Conservation (phyloP, 148 eudicot species). For the Fagopyrum homotropicum region DNA sequence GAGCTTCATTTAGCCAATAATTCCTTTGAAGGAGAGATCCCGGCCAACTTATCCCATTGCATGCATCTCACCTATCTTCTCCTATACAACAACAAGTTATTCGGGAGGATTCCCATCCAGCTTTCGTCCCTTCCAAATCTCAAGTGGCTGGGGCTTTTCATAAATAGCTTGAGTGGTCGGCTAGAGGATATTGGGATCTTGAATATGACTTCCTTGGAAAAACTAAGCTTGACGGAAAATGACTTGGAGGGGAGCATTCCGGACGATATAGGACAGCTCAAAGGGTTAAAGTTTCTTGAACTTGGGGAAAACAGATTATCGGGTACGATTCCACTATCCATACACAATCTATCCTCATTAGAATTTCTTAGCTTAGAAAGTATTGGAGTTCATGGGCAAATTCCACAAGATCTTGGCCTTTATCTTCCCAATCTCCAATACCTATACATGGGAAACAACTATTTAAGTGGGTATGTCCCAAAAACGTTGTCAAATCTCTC, state of each 20-base stretch:
- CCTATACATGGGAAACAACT: neutral
- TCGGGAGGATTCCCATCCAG: conserved; percentile 20
- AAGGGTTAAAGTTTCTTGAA: neutral
- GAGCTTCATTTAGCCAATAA: neutral
- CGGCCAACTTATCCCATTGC: conserved; percentile 18
- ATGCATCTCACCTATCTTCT: neutral
- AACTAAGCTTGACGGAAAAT: neutral
- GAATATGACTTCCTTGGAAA: neutral
- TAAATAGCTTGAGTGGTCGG: conserved; percentile 25
- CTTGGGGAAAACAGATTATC: conserved; percentile 14
- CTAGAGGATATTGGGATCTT: neutral
- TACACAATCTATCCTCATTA: conserved; percentile 21
- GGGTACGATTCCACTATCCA: conserved; percentile 23
- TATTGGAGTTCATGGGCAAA: conserved; percentile 21
- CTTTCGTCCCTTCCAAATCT: conserved; percentile 22
- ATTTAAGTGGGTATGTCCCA: neutral
- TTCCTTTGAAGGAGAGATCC: conserved; percentile 7
- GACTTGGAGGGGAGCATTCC: conserved; percentile 2
- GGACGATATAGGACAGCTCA: neutral
- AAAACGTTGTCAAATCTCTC: conserved; percentile 1
- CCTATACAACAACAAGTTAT: conserved; percentile 14
- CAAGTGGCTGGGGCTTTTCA: neutral
- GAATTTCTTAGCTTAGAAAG: neutral
- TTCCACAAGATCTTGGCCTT: conserved; percentile 23
- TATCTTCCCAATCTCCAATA: conserved; percentile 11